Evolutionary conservation across 352 stramenopile genomes (phyloP), one percentile per base, ranked within the genome.

Genomic region (Pythium guiyangense): DNA sequence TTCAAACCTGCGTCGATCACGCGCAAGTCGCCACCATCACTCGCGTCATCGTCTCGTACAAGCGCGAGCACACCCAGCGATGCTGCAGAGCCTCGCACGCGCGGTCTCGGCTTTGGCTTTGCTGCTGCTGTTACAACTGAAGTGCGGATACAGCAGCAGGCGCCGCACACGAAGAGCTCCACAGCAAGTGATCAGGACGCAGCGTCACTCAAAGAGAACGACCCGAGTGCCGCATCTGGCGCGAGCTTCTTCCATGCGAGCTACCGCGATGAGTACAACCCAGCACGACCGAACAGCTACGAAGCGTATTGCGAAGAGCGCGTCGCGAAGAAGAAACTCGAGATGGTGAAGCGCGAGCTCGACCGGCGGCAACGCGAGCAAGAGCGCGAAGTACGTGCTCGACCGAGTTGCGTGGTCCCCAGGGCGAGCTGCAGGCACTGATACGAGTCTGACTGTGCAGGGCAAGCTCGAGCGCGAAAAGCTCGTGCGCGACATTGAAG

Each of bases 191-290:
- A 37, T 12, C 9, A 37, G 4, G 31, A 37, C 31, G 3, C 31
- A 9, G n/a, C n/a, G n/a, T 37, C 31, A 37, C 31, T 12, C 31
- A 37, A 37, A 37, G 31, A 37, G 4, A 37, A 11, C 31, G 31
- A 37, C 31, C 31, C n/a, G 62, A 69, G 20, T 51, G 69, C 20
- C 9, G 31, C 54, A 52, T 52, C 60, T 0, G 59, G 49, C 20
- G 51, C 54, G 15, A 71, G 88, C 43, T 90, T 88, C 63, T 90
- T 92, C 54, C 79, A 90, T 57, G 67, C 69, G 0, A 88, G 61
- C 15, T 92, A 94, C 47, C 70, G 75, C 40, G 89, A 96, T 29
- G 84, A 93, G 56, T 97, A 97, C 62, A 75, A 97, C 59, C 89
- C 89, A 3, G 66, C 74, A 25, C 75, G 84, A 11, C 89, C 89